Evolutionary conservation across 2,329 filamentous ascomycete genomes (phyloP), one percentile per base, ranked within the genome.

Genomic region (Xylogone sp.): DNA sequence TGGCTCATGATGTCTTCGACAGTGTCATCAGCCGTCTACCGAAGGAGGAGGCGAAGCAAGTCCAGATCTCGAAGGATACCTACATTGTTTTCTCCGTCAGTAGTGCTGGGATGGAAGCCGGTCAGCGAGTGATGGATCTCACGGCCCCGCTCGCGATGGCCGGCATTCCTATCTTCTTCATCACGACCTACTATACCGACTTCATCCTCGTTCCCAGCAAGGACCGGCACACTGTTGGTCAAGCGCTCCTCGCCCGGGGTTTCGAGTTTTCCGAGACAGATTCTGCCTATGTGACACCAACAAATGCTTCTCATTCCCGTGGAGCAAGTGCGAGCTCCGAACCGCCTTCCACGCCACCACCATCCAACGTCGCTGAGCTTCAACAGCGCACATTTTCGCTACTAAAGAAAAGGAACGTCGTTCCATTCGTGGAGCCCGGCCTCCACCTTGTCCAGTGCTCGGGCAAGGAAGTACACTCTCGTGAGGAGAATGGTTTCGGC

Each of bases 121-220:
- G 91, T 6, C 90, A 92, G 61, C 83, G 92, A 51, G 93, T 99
- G 6, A 82, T 97, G 61, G 93, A 97, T 65, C 71, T 99, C 55
- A 97, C 92, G 7, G 92, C 86, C 49, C 94, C 93, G 4, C 77
- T 97, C 27, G 93, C 94, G 22, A 79, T 97, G 66, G 93, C 93
- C 46, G 90, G 90, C 61, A 94, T 97, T 48, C 89, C 93, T 49
- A 96, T 99, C 65, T 97, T 97, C 76, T 97, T 97, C 78, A 96
- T 97, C 68, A 97, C 93, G 3, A 97, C 91, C 27, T 99, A 97
- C 71, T 97, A 96, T 71, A 94, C 89, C 29, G 93, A 99, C 72
- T 97, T 96, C 70, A 95, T 99, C 61, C 79, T 97, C 31, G 90
- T 97, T 1, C 92, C 94, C 1, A 78, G 78, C 49, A 88, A 85